Percentiles rank a stretch among this genome's conserved stretches.
Evolutionary conservation across 2,329 filamentous ascomycete species (phyloP).

Genomic region (Ophiostoma ulmi): DNA sequence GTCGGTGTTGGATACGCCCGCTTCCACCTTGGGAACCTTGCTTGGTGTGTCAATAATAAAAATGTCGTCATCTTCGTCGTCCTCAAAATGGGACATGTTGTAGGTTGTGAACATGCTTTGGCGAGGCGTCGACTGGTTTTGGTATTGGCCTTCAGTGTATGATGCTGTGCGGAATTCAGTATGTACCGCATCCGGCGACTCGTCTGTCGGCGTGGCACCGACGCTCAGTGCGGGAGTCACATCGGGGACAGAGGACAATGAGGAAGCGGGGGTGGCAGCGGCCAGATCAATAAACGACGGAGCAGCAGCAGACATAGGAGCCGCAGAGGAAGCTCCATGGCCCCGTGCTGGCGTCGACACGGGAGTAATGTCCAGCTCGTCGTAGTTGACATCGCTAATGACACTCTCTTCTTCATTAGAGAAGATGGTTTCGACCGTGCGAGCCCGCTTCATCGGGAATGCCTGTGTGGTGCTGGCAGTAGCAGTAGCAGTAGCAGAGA

Average conservation of each 20-base stretch:
- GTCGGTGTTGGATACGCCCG: not conserved
- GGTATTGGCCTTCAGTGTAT: not conserved
- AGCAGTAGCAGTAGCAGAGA: not conserved
- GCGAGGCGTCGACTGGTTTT: not conserved
- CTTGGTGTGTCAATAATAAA: conserved; percentile 38
- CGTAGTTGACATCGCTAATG: conserved; percentile 32
- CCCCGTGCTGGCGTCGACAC: conserved; percentile 23
- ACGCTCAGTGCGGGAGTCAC: conserved; percentile 23
- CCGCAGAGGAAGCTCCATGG: not conserved
- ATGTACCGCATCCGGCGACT: conserved; percentile 20
- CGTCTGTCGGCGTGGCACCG: conserved; percentile 24
- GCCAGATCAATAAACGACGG: not conserved
- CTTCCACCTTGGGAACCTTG: conserved; percentile 30
- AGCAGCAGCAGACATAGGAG: not conserved
- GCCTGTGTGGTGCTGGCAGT: not conserved
- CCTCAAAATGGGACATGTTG: conserved; percentile 26
- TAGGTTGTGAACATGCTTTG: not conserved
- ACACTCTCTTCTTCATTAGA: conserved; percentile 30
- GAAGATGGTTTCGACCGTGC: conserved; percentile 8
- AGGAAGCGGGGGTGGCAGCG: not conserved
- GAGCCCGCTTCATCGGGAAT: conserved; percentile 9
- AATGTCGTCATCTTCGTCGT: conserved; percentile 32
- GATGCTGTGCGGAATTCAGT: conserved; percentile 28
- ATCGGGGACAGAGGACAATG: conserved; percentile 12
- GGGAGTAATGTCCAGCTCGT: conserved; percentile 31